Conservation (phyloP, 2,329 filamentous ascomycete genomes). For the Aspergillus sp. region DNA sequence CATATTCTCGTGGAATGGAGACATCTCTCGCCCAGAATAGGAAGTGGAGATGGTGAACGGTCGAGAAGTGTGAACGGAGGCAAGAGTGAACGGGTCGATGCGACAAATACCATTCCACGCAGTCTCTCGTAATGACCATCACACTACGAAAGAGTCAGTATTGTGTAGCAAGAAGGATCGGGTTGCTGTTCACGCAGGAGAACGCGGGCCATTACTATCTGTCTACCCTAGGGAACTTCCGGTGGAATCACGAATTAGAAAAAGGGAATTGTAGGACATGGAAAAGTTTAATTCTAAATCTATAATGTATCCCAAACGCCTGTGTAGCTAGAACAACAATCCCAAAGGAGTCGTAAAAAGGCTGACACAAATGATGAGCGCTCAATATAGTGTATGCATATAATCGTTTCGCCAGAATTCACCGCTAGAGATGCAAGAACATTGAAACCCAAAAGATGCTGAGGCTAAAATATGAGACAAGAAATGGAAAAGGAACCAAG, state of each 20-base stretch:
- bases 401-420: background rate
- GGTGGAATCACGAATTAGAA: background rate
- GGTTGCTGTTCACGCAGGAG: too few species aligned
- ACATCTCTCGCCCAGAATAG: too few species aligned
- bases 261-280: background rate
- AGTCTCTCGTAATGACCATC: too few species aligned
- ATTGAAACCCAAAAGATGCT: background rate
- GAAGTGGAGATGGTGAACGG: too few species aligned
- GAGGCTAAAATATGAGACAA: background rate
- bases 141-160: too few species aligned
- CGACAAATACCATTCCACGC: too few species aligned
- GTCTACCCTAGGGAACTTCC: too few species aligned
- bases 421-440: conserved; percentile 1
- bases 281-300: background rate
- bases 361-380: background rate
- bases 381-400: background rate
- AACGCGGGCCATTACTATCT: too few species aligned
- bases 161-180: too few species aligned
- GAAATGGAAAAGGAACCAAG: background rate
- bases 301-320: background rate
- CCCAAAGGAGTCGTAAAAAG: background rate
- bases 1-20: too few species aligned
- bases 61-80: too few species aligned
- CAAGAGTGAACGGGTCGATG: too few species aligned
- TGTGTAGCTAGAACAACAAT: background rate